A percentile compares a stretch with the other conserved stretches of the same genome.
Conservation (phyloP, 108 stramenopile genomes). For the Licmophora abbreviata region DNA sequence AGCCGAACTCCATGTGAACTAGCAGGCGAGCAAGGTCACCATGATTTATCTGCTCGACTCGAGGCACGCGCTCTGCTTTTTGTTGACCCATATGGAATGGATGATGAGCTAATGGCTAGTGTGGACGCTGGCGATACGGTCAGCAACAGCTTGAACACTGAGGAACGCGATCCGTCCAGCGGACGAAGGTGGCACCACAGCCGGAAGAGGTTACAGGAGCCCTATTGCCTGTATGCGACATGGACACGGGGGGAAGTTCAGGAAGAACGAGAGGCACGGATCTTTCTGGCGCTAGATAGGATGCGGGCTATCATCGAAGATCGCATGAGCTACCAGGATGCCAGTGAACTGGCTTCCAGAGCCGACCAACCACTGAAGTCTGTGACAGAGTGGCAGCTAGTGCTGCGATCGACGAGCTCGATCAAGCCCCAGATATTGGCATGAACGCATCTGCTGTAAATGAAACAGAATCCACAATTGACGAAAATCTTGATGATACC, state of each 20-base stretch:
- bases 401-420: too few relatives aligned
- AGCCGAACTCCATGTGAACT: constrained; percentile 27
- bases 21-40: constrained; percentile 23
- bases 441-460: too few relatives aligned
- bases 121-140: constrained; percentile 3
- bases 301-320: not conserved
- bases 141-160: not conserved
- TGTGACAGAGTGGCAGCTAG: too few relatives aligned
- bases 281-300: not conserved
- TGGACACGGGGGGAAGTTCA: constrained; percentile 13
- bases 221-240: constrained; percentile 35
- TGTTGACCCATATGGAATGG: constrained; percentile 41
- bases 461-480: not conserved
- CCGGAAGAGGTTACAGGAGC: too few relatives aligned
- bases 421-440: too few relatives aligned
- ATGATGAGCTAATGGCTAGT: constrained; percentile 31
- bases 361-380: too few relatives aligned
- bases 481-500: not conserved
- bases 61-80: constrained; percentile 42
- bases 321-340: not conserved
- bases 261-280: constrained; percentile 9
- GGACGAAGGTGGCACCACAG: too few relatives aligned
- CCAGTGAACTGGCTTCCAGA: not conserved
- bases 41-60: constrained; percentile 29
- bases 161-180: not conserved